Base-by-base conservation (phyloP, 345 rosid species). In the Angophora floribunda region DNA sequence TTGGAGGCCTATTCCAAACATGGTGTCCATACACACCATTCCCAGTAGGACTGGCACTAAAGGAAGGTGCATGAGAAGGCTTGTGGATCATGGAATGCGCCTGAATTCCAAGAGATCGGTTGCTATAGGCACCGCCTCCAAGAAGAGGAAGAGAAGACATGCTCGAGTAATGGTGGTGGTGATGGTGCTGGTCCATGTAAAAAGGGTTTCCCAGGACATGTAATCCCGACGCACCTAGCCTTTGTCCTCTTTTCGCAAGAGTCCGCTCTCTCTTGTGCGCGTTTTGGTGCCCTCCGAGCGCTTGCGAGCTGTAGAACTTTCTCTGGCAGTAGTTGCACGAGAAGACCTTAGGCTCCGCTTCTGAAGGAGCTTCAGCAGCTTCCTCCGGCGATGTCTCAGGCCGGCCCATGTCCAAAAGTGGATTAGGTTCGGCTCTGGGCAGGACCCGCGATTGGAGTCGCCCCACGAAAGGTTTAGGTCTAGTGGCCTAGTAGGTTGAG, bases 381-480 rank as follows among this genome's bases (percentile, higher is more conserved):
- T 36, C 84, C 84, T 75, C 84, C 49, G 84, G 84, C 49, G 84
- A 75, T 19, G 49, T 86, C 41, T 87, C 87, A 5, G 92, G 85
- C 85, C 91, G 86, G 88, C 90, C 91, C 30, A 90, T 52, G 78
- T 90, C 91, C 89, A 95, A 89, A 87, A 86, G 86, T 91, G 93
- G 30, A 96, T 93, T 89, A 96, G 97, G 87, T 95, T 94, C 86
- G 95, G 97, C 88, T 96, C 98, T 90, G 88, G 93, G 88, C 80
- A 91, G 88, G 93, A 86, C 79, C 92, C 89, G 67, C 86, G 90
- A 84, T 91, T 85, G 70, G 55, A 87, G 87, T 89, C 94, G 85
- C 87, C 89, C 79, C 87, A 87, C 70, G 89, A 87, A 55, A 94
- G 90, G 85, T 84, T 89, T 78, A 93, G 92, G 87, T 93, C 95